Conservation (phyloP, 768 basidiomycete species). For the Crucibulum laeve region DNA sequence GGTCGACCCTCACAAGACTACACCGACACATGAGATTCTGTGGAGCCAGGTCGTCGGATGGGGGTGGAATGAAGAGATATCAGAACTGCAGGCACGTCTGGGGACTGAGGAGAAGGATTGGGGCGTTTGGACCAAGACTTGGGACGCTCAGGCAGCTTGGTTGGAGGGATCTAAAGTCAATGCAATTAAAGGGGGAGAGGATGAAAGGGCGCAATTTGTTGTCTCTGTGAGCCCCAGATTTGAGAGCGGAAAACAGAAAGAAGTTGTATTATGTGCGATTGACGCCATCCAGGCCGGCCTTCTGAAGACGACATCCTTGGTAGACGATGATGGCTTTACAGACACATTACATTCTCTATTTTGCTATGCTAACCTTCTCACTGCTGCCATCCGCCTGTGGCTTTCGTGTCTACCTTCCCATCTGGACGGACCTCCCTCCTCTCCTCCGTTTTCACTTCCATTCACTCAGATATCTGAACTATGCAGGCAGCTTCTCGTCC, state of each 20-base stretch:
- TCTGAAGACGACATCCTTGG: not conserved
- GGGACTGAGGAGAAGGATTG: conserved; percentile 25
- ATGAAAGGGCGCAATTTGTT: conserved; percentile 46
- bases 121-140: conserved; percentile 43
- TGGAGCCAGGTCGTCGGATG: conserved; percentile 87
- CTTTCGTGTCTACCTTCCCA: conserved; percentile 51
- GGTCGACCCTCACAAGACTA: conserved; percentile 86
- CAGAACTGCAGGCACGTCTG: conserved; percentile 33
- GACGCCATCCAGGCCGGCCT: conserved; percentile 27
- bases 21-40: conserved; percentile 79
- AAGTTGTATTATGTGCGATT: conserved; percentile 31
- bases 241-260: conserved; percentile 27
- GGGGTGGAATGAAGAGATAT: conserved; percentile 64
- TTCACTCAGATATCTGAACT: conserved; percentile 51
- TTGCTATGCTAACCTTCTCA: conserved; percentile 30
- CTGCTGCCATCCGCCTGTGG: conserved; percentile 58
- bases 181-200: conserved; percentile 57
- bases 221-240: conserved; percentile 35
- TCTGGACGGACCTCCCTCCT: conserved; percentile 27
- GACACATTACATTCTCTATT: conserved; percentile 25
- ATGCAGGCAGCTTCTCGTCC: conserved; percentile 43
- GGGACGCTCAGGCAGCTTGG: conserved; percentile 62
- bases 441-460: conserved; percentile 62
- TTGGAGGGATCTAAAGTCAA: conserved; percentile 77
- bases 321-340: conserved; percentile 12